These are phyloP conservation scores for Aspergillus sp. DNA, from an alignment of 2,329 filamentous ascomycete species.

Conservation along the genomic window DNA sequence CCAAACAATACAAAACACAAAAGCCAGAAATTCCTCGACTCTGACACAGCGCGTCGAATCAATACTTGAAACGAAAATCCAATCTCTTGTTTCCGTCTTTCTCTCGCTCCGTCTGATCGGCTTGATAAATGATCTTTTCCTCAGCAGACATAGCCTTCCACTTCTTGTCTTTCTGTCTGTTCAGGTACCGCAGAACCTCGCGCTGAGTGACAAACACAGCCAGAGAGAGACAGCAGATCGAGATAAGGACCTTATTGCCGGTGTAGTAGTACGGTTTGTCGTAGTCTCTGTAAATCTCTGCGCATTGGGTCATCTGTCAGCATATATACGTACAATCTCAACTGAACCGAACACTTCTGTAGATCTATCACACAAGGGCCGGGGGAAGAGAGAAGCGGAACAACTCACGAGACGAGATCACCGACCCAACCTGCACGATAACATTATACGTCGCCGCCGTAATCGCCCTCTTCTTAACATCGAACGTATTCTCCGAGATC, in stretches of 20 bases:
- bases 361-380: too few relatives aligned
- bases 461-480: slow-evolving; percentile 31
- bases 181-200: slow-evolving; percentile 45
- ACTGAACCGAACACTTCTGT: not conserved
- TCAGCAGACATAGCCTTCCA: slow-evolving; percentile 50
- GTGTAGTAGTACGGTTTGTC: slow-evolving; percentile 55
- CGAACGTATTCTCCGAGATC: slow-evolving; percentile 31
- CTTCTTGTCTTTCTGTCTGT: slow-evolving; percentile 49
- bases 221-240: slow-evolving; percentile 50
- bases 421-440: slow-evolving; percentile 30
- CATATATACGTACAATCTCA: not conserved
- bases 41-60: not conserved
- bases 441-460: slow-evolving; percentile 35
- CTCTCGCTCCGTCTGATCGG: slow-evolving; percentile 45
- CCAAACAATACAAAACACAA: too few relatives aligned
- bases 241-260: slow-evolving; percentile 56
- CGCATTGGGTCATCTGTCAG: not conserved
- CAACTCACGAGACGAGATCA: slow-evolving; percentile 30
- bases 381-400: not conserved
- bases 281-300: slow-evolving; percentile 51
- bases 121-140: slow-evolving; percentile 49
- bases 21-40: too few relatives aligned
- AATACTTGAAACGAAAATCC: slow-evolving; percentile 55
- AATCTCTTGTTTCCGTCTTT: slow-evolving; percentile 52
- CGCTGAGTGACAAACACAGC: slow-evolving; percentile 50